Evolutionary conservation across 2,329 filamentous ascomycete genomes (phyloP), one percentile per base, ranked within the genome.

Genomic region (Elsinoe necatrix): DNA sequence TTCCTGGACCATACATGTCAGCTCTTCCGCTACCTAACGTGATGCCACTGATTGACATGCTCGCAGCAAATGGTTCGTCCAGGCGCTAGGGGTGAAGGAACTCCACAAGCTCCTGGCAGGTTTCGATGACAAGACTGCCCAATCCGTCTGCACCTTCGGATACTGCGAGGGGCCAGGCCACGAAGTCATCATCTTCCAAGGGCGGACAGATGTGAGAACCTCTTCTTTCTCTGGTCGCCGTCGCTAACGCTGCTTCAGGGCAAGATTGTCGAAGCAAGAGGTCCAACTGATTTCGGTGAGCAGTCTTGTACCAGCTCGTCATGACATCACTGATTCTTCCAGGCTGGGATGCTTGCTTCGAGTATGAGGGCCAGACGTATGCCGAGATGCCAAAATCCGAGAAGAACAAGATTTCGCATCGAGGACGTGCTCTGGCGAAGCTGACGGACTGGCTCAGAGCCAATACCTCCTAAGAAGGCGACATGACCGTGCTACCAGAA

Each of bases 321-420:
- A 29, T 50, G 16, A 8, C 16, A 39, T 14, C 3, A 11, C 48
- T 52, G 34, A 42, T 12, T 51, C n/a, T 35, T 23, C n/a, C 61
- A 95, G 91, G 92, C 45, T 98, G 93, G 93, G 93, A 98, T 71
- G 83, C 93, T 1, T 86, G 95, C 62, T 98, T 98, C 66, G 93
- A 98, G 73, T 92, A 95, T 64, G 80, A 95, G 62, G 91, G 91
- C 41, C 77, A 89, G 73, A 98, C 93, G 75, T 85, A 95, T 69
- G 93, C 93, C 25, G 93, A 98, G 75, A 98, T 98, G 93, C 86
- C 89, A 54, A 91, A 87, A 71, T 73, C 70, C 8, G 82, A 84
- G 68, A 95, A 95, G 83, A 98, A 97, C 75, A 82, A 84, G 67
- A 89, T 98, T 66, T 96, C 91, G 23, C 93, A 98, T 73, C 86